A percentile compares a stretch with the other conserved stretches of the same genome.
Conservation (phyloP, 106 monocot genomes). For the Allium cepa region DNA sequence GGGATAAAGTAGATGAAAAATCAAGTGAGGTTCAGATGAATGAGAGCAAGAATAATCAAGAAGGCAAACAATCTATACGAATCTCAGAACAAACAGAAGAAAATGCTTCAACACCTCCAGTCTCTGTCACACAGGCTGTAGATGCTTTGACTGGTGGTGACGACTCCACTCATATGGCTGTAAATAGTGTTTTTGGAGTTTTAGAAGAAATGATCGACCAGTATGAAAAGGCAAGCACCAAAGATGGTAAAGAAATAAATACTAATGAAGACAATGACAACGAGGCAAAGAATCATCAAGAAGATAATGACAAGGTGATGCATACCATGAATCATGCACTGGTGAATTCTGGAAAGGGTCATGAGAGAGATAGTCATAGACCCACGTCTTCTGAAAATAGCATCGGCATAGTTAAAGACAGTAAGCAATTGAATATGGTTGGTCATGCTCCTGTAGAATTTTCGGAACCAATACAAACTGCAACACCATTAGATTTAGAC, state of each 20-base stretch:
- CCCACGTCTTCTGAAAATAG: conserved; percentile 14
- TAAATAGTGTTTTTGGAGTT: conserved; percentile 95
- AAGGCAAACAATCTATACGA: conserved; percentile 28
- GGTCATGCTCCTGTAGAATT: conserved; percentile 26
- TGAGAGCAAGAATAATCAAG: conserved; percentile 27
- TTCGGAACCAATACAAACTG: conserved; percentile 20
- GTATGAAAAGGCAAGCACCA: conserved; percentile 55
- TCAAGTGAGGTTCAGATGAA: conserved; percentile 19
- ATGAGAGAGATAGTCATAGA: neutral
- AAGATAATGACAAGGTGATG: conserved; percentile 8
- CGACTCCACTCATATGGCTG: conserved; percentile 96
- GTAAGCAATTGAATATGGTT: conserved; percentile 21
- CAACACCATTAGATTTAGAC: conserved; percentile 27
- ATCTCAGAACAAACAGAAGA: conserved; percentile 32
- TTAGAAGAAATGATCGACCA: conserved; percentile 96
- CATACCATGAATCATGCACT: neutral
- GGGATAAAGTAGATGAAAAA: conserved; percentile 12
- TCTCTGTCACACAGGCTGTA: conserved; percentile 77
- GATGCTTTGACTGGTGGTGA: conserved; percentile 89
- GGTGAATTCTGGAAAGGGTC: too few species aligned
- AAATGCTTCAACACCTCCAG: conserved; percentile 24
- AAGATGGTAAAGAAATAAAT: conserved; percentile 13
- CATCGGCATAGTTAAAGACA: conserved; percentile 3
- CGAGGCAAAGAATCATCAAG: conserved; percentile 1
- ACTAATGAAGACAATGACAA: conserved; percentile 9